These are phyloP conservation scores for Dothiorella sarmentorum DNA, from an alignment of 2,329 filamentous ascomycete genomes.

Conservation along the genomic window DNA sequence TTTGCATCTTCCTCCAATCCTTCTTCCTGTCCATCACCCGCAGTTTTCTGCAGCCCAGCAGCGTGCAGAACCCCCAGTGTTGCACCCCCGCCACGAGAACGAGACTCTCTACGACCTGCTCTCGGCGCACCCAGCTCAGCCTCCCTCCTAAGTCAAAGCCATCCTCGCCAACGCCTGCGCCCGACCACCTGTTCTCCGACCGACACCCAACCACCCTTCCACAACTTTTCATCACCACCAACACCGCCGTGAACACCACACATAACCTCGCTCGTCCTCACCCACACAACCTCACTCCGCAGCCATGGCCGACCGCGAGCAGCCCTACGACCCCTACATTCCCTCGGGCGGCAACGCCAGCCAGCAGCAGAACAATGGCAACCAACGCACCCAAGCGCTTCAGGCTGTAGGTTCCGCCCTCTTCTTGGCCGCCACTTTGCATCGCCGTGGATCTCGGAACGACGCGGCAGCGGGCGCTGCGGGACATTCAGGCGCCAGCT, in stretches of 20 bases:
- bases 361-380: conserved; percentile 53
- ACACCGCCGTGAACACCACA: not conserved
- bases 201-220: conserved; percentile 9
- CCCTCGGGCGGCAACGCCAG: conserved; percentile 65
- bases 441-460: not conserved
- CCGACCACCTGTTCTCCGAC: conserved; percentile 22
- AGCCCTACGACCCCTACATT: conserved; percentile 86
- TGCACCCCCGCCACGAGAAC: conserved; percentile 5
- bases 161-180: conserved; percentile 27
- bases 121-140: conserved; percentile 16
- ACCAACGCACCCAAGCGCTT: conserved; percentile 67
- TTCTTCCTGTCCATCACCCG: not conserved
- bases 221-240: conserved; percentile 18
- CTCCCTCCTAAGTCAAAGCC: conserved; percentile 20
- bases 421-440: not conserved
- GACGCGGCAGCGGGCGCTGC: conserved; percentile 4
- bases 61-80: not conserved
- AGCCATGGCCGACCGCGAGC: conserved; percentile 56
- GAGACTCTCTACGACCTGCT: conserved; percentile 13
- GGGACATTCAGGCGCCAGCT: not conserved
- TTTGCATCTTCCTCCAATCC: conserved; percentile 5
- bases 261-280: conserved; percentile 20
- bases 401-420: conserved; percentile 69
- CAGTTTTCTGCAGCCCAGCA: conserved; percentile 6
- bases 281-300: conserved; percentile 10